phyloP scores from a whole-genome alignment of 768 basidiomycete genomes.

The Phanerodontia chrysosporium region DNA sequence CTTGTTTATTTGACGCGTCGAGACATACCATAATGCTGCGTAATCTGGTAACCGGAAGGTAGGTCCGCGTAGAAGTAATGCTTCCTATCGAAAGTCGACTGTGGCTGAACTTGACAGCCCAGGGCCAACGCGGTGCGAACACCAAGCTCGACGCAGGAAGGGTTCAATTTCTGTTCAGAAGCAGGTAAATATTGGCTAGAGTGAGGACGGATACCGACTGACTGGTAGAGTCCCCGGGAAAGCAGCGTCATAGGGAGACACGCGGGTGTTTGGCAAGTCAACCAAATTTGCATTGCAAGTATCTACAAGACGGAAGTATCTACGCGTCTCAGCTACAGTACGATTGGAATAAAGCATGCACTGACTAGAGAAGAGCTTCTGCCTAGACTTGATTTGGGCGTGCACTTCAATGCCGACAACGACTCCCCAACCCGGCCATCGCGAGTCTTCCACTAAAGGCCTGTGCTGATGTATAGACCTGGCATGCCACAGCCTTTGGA shows the following conservation, averaged over 20 bases:
- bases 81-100: constrained; percentile 90
- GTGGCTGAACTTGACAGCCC: constrained; percentile 52
- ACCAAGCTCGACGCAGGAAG: constrained; percentile 72
- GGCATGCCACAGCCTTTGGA: not conserved
- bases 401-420: constrained; percentile 95
- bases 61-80: constrained; percentile 98
- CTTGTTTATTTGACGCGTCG: constrained; percentile 12
- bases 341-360: constrained; percentile 3
- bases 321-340: not conserved
- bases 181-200: not conserved
- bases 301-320: constrained; percentile 27
- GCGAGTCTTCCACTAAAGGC: constrained; percentile 7
- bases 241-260: constrained; percentile 80
- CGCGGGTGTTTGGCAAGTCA: constrained; percentile 65
- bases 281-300: constrained; percentile 39
- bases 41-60: constrained; percentile 94
- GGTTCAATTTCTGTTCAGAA: constrained; percentile 49
- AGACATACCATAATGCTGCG: constrained; percentile 79
- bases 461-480: constrained; percentile 13
- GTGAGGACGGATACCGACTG: constrained; percentile 24
- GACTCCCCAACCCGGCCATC: constrained; percentile 88
- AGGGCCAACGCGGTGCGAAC: constrained; percentile 80
- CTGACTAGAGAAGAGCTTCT: constrained; percentile 84
- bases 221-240: constrained; percentile 94
- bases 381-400: constrained; percentile 83